These are phyloP conservation scores for Luzula sylvatica DNA, from an alignment of 176 grass and related monocot genomes.

Conservation along the genomic window DNA sequence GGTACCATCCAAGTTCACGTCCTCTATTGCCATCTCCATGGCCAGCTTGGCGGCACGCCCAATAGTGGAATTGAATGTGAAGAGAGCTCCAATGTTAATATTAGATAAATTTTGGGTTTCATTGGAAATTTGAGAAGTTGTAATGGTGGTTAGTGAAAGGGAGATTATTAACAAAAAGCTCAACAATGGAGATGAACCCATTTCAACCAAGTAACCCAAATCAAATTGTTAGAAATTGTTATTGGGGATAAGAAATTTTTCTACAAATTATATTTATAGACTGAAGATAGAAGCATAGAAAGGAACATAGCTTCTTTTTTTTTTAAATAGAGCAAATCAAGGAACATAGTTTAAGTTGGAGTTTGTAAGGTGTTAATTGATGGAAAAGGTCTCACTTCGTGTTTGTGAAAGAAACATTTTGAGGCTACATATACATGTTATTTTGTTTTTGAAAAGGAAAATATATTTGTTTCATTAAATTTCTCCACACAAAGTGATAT, in stretches of 20 bases:
- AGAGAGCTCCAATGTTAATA: conserved; percentile 48
- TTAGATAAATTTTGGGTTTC: conserved; percentile 6
- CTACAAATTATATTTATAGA: background rate
- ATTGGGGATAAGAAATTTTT: background rate
- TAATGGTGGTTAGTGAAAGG: background rate
- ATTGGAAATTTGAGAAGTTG: conserved; percentile 6
- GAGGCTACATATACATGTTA: no score
- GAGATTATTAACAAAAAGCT: background rate
- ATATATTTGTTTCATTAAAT: no score
- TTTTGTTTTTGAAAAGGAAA: no score
- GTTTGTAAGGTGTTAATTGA: no score
- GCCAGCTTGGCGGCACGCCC: conserved; percentile 53
- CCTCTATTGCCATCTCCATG: conserved; percentile 58
- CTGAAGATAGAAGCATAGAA: background rate
- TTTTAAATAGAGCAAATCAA: background rate
- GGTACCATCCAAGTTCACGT: conserved; percentile 52
- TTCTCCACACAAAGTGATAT: no score
- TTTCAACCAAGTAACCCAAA: background rate
- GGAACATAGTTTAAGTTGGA: conserved; percentile 5
- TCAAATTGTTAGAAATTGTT: background rate
- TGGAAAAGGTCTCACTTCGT: no score
- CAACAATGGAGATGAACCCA: conserved; percentile 3
- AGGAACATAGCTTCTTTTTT: no score
- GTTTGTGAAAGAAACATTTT: no score
- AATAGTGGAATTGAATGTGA: conserved; percentile 66